Percentiles rank a stretch among this genome's conserved stretches.
Conservation (phyloP, 352 stramenopile genomes). For the Phytophthora ramorum region DNA sequence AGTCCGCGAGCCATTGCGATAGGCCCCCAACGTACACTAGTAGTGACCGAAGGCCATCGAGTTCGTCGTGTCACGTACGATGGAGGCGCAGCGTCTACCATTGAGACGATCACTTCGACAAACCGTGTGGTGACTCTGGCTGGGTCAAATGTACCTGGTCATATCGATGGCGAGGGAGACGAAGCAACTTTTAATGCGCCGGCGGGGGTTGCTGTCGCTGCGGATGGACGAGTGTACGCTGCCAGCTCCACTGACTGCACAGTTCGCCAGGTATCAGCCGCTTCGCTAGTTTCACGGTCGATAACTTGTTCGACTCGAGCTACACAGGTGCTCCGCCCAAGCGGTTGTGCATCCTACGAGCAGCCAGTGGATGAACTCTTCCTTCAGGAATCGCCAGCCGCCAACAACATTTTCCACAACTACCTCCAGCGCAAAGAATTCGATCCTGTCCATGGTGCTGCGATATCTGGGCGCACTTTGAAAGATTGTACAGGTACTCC, state of each 20-base stretch:
- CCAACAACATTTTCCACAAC: conserved; percentile 96
- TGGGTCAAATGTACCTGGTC: conserved; percentile 68
- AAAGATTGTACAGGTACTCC: conserved; percentile 94
- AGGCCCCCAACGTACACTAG: conserved; percentile 75
- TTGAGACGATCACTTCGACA: conserved; percentile 72
- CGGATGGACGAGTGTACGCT: conserved; percentile 91
- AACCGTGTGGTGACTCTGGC: conserved; percentile 93
- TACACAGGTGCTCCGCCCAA: conserved; percentile 89
- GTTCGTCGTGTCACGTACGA: conserved; percentile 88
- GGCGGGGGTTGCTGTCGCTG: conserved; percentile 82
- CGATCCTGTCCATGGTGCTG: conserved; percentile 53
- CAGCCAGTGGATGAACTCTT: conserved; percentile 90
- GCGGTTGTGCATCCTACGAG: conserved; percentile 95
- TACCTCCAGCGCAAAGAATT: conserved; percentile 55
- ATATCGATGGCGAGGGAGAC: conserved; percentile 86
- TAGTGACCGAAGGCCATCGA: conserved; percentile 92
- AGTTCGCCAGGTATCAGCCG: conserved; percentile 83
- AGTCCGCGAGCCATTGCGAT: conserved; percentile 93
- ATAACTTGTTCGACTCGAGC: conserved; percentile 85
- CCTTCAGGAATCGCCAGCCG: conserved; percentile 69
- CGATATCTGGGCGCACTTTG: conserved; percentile 69
- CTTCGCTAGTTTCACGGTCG: conserved; percentile 65
- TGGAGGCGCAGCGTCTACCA: conserved; percentile 46
- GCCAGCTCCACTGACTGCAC: conserved; percentile 92
- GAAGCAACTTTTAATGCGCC: conserved; percentile 93